A percentile compares a stretch with the other conserved stretches of the same genome.
Evolutionary conservation across 192 early-diverging fungal genomes (phyloP).

Genomic region (Coemansia erecta): DNA sequence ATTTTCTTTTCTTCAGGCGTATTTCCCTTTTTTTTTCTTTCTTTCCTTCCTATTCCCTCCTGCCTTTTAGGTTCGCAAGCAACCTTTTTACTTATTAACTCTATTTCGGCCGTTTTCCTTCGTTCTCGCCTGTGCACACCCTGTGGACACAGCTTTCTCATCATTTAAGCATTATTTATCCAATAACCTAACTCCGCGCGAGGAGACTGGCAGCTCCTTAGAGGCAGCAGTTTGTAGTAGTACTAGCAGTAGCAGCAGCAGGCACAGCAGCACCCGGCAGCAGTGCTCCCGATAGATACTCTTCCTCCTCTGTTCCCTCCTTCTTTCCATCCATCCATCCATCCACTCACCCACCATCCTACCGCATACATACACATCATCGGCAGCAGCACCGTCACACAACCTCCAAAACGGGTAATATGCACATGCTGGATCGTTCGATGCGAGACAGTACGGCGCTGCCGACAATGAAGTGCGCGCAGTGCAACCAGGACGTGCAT

Average conservation of each 20-base stretch:
- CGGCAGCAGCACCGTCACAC: neutral
- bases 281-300: no score
- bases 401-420: constrained; percentile 14
- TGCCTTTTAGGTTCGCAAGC: neutral
- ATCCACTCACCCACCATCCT: neutral
- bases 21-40: constrained; percentile 13
- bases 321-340: neutral
- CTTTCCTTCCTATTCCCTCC: neutral
- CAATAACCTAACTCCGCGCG: no score
- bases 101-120: no score
- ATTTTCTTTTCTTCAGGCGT: neutral
- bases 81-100: constrained; percentile 2
- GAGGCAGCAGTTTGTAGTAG: no score
- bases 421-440: constrained; percentile 32
- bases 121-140: no score
- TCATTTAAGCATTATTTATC: no score
- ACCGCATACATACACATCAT: neutral
- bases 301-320: neutral
- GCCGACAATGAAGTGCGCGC: constrained; percentile 52
- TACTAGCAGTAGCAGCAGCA: no score
- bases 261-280: neutral
- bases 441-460: constrained; percentile 49
- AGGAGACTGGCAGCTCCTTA: no score
- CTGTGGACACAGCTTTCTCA: no score
- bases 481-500: constrained; percentile 52